A percentile compares a stretch with the other conserved stretches of the same genome.
These are phyloP conservation scores for Casuarina equisetifolia DNA, from an alignment of 306 rosid genomes.

Conservation along the genomic window DNA sequence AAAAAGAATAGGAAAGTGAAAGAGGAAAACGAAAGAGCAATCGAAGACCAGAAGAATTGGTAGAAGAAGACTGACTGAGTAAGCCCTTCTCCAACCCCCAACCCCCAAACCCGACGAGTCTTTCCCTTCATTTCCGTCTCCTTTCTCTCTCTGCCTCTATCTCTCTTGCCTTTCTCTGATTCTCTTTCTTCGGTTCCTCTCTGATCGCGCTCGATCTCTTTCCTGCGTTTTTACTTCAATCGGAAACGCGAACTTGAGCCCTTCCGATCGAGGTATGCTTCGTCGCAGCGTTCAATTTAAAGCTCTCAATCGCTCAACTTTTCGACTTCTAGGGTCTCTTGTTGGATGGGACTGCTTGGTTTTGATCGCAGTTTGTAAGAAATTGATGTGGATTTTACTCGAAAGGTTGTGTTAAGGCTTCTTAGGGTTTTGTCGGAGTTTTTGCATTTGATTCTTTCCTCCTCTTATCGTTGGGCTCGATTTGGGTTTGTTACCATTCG, in stretches of 20 bases:
- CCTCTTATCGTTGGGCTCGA: too few species aligned
- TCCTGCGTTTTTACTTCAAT: neutral
- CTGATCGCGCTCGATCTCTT: neutral
- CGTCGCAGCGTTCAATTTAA: neutral
- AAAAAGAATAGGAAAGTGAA: neutral
- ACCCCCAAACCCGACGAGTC: neutral
- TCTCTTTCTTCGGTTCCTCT: neutral
- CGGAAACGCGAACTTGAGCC: neutral
- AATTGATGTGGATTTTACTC: neutral
- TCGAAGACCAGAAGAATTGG: slow-evolving; percentile 5
- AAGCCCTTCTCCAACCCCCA: neutral
- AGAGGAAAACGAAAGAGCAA: neutral
- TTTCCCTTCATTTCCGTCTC: neutral
- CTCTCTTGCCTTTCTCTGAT: neutral
- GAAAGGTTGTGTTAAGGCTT: neutral
- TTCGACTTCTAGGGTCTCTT: neutral
- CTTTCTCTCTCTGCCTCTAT: neutral
- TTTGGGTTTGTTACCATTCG: too few species aligned
- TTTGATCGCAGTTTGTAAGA: neutral
- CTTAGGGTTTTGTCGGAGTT: neutral
- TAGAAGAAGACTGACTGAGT: slow-evolving; percentile 5
- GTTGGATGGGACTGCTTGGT: neutral
- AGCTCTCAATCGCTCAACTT: neutral
- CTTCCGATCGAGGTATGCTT: neutral
- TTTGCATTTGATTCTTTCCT: too few species aligned